Percentiles rank a stretch among this genome's conserved stretches.
Evolutionary conservation across 1,284 basidiomycete species (phyloP).

Genomic region (Omphalotus olearius): DNA sequence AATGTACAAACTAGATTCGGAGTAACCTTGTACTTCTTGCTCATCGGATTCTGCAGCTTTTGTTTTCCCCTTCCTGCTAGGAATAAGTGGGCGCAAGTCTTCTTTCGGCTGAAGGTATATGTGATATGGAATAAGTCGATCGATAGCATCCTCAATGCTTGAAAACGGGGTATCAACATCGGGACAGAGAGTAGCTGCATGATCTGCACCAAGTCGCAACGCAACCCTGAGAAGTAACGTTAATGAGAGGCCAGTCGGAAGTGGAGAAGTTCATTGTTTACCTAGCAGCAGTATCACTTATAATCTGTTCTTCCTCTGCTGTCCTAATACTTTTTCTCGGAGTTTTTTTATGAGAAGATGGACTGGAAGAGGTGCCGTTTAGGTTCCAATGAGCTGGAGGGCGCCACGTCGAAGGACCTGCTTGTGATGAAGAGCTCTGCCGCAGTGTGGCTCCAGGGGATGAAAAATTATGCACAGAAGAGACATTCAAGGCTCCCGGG

Average conservation of each 20-base stretch:
- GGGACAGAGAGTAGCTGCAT: conserved; percentile 52
- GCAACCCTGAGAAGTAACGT: conserved; percentile 41
- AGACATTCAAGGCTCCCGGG: conserved; percentile 12
- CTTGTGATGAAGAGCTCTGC: conserved; percentile 20
- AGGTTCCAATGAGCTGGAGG: conserved; percentile 23
- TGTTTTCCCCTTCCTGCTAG: conserved; percentile 52
- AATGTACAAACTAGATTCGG: conserved; percentile 1
- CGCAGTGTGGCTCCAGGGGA: not conserved
- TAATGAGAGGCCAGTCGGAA: not conserved
- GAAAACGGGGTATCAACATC: conserved; percentile 65
- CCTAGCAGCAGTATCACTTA: conserved; percentile 44
- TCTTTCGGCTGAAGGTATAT: conserved; percentile 68
- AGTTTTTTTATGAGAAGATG: conserved; percentile 21
- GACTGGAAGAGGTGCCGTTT: conserved; percentile 9
- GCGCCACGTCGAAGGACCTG: conserved; percentile 34
- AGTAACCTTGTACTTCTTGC: conserved; percentile 55
- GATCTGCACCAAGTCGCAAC: conserved; percentile 55
- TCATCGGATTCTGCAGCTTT: conserved; percentile 37
- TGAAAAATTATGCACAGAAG: conserved; percentile 17
- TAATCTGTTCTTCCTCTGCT: conserved; percentile 43
- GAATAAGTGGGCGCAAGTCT: conserved; percentile 40
- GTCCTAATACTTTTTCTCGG: conserved; percentile 34
- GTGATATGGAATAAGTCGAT: conserved; percentile 71
- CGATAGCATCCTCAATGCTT: conserved; percentile 56
- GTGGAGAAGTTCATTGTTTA: conserved; percentile 23